Evolutionary conservation across 306 rosid genomes (phyloP).

Genomic region (Oxytropis ochrocephala): DNA sequence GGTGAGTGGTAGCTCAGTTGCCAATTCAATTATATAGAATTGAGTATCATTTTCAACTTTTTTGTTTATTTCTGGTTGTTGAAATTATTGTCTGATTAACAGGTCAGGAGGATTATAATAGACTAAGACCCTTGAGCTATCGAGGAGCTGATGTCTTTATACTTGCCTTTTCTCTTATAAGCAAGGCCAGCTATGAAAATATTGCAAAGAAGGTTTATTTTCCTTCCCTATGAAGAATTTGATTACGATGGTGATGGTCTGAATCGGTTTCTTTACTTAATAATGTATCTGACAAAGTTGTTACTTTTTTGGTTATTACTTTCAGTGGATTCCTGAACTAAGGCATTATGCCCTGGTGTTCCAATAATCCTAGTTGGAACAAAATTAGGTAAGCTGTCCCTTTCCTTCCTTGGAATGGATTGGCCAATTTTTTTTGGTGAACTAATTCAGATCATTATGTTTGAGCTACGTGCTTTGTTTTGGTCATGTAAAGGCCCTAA

Average conservation of each 20-base stretch:
- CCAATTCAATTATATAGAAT: not conserved
- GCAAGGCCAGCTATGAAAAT: conserved; percentile 85
- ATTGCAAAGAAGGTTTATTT: conserved; percentile 64
- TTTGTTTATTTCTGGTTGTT: not conserved
- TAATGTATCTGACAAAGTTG: conserved; percentile 10
- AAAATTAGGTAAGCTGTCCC: conserved; percentile 47
- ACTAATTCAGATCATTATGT: too few relatives aligned
- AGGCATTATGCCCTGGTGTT: conserved; percentile 84
- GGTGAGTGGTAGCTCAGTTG: conserved; percentile 34
- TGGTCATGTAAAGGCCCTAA: not conserved
- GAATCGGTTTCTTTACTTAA: not conserved
- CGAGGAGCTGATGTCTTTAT: conserved; percentile 74
- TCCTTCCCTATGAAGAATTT: not conserved
- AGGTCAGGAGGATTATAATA: conserved; percentile 89
- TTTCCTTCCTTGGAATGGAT: not conserved
- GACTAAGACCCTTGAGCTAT: conserved; percentile 79
- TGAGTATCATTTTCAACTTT: not conserved
- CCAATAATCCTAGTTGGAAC: conserved; percentile 88
- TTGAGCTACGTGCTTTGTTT: conserved; percentile 5
- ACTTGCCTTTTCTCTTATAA: conserved; percentile 80
- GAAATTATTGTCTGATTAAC: conserved; percentile 23
- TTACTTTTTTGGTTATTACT: conserved; percentile 1
- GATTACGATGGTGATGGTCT: not conserved
- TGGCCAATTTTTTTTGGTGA: not conserved
- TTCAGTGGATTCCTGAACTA: conserved; percentile 91